These are phyloP conservation scores for Phytopythium litorale DNA, from an alignment of 352 stramenopile genomes.

Conservation along the genomic window DNA sequence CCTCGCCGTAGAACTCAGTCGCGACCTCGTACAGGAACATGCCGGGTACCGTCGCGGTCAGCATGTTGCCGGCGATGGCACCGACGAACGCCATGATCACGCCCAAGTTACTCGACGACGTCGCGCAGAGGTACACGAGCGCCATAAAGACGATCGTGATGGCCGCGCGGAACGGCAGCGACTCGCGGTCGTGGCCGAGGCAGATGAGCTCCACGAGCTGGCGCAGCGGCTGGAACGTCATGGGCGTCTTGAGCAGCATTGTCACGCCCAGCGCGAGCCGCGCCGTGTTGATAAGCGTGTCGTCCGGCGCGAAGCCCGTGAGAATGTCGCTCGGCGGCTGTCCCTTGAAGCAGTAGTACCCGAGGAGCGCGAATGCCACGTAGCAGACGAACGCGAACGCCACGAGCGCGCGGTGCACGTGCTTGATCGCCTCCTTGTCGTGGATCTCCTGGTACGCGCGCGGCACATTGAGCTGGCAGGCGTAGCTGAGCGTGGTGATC, in stretches of 20 bases:
- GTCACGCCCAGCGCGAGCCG: slow-evolving; percentile 64
- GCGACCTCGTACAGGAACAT: slow-evolving; percentile 75
- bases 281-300: slow-evolving; percentile 75
- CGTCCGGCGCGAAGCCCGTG: slow-evolving; percentile 63
- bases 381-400: slow-evolving; percentile 52
- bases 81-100: slow-evolving; percentile 78
- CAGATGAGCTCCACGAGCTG: slow-evolving; percentile 72
- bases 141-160: slow-evolving; percentile 75
- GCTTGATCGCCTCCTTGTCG: slow-evolving; percentile 63
- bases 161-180: slow-evolving; percentile 54
- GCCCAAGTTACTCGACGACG: slow-evolving; percentile 59
- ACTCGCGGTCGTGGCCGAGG: slow-evolving; percentile 67
- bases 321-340: slow-evolving; percentile 84
- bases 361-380: slow-evolving; percentile 59
- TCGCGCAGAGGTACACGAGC: slow-evolving; percentile 50
- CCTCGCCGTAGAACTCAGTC: slow-evolving; percentile 27
- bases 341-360: slow-evolving; percentile 77
- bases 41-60: slow-evolving; percentile 66
- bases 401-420: slow-evolving; percentile 63
- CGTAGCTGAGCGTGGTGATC: slow-evolving; percentile 80
- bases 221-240: slow-evolving; percentile 83
- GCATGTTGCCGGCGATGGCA: slow-evolving; percentile 62
- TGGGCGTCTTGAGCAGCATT: slow-evolving; percentile 81
- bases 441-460: slow-evolving; percentile 76
- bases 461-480: slow-evolving; percentile 79